Evolutionary conservation across 2,329 filamentous ascomycete species (phyloP).

Genomic region (Podosphaera leucotricha): DNA sequence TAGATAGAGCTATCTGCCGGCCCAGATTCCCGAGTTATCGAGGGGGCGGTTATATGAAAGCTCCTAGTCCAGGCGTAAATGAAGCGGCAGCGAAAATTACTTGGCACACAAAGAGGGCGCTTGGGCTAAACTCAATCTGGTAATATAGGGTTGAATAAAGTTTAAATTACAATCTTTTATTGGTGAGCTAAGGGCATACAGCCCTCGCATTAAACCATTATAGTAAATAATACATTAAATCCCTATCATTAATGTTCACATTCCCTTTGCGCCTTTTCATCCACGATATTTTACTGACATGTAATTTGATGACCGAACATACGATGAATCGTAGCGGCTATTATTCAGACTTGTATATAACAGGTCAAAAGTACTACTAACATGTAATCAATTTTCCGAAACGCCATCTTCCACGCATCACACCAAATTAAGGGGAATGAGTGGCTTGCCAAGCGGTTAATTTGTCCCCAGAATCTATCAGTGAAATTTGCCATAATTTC

Average conservation of each 20-base stretch:
- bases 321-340: neutral
- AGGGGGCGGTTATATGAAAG: neutral
- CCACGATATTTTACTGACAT: neutral
- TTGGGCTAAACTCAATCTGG: neutral
- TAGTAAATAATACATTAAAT: too few species aligned
- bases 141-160: neutral
- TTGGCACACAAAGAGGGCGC: neutral
- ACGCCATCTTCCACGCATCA: neutral
- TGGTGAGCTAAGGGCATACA: neutral
- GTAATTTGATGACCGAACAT: neutral
- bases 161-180: neutral
- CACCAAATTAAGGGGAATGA: neutral
- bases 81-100: neutral
- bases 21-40: neutral
- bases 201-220: neutral
- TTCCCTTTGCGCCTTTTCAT: too few species aligned
- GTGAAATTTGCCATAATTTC: too few species aligned
- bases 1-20: neutral
- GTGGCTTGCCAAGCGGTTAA: neutral
- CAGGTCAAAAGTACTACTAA: too few species aligned
- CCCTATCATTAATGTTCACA: too few species aligned
- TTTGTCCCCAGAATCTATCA: too few species aligned
- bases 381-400: neutral
- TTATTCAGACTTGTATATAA: too few species aligned
- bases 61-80: neutral